Evolutionary conservation across 192 early-diverging fungal genomes (phyloP).

Genomic region (Rhizophagus sp.): DNA sequence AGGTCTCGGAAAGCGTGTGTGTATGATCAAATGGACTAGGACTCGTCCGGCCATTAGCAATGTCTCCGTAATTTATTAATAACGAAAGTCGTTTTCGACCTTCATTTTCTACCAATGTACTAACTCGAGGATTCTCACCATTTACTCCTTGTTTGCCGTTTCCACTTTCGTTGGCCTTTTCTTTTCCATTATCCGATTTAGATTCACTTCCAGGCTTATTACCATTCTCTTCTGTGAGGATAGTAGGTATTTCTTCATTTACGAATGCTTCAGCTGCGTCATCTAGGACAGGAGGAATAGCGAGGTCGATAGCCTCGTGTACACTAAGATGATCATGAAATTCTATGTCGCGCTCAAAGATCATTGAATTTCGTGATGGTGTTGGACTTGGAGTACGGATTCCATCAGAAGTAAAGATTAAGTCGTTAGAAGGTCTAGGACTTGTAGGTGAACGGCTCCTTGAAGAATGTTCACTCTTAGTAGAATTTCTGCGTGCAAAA

Average conservation of each 20-base stretch:
- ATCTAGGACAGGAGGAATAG: slow-evolving; percentile 29
- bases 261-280: slow-evolving; percentile 32
- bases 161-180: neutral
- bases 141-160: neutral
- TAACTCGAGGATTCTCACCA: neutral
- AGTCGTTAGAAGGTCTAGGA: slow-evolving; percentile 29
- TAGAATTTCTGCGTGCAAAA: slow-evolving; percentile 31
- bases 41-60: slow-evolving; percentile 7
- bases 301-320: slow-evolving; percentile 33
- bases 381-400: slow-evolving; percentile 24
- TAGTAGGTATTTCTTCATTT: slow-evolving; percentile 25
- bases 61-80: neutral
- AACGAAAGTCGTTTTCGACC: slow-evolving; percentile 15
- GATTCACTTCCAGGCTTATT: neutral
- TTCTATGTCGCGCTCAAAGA: slow-evolving; percentile 35
- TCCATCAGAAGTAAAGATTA: neutral
- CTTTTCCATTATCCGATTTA: neutral
- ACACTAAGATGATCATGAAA: slow-evolving; percentile 27
- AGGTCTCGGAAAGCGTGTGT: slow-evolving; percentile 22
- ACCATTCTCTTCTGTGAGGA: neutral
- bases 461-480: slow-evolving; percentile 27
- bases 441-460: slow-evolving; percentile 29
- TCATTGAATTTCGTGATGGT: slow-evolving; percentile 32
- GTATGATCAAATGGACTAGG: slow-evolving; percentile 27
- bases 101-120: neutral